Evolutionary conservation across 169 alveolate genomes (phyloP).

Genomic region (Toxoplasma gondii): DNA sequence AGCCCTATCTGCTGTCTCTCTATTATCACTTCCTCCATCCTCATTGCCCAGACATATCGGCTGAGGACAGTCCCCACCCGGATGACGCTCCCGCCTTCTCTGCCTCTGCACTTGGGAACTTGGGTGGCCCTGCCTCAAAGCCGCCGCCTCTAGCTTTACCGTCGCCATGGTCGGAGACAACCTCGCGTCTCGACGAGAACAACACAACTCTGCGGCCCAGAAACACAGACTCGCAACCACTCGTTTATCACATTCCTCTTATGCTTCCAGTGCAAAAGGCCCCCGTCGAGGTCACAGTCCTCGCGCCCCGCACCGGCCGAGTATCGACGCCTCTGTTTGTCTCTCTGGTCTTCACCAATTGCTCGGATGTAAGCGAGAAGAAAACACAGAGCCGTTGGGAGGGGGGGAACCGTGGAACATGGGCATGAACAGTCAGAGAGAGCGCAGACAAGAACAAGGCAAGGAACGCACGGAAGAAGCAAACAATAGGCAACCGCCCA

Average conservation of each 20-base stretch:
- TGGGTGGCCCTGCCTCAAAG: neutral
- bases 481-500: too few species aligned
- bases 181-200: too few species aligned
- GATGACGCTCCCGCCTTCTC: too few species aligned
- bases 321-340: slow-evolving; percentile 50
- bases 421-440: too few species aligned
- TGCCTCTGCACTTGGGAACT: neutral
- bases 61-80: too few species aligned
- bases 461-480: too few species aligned
- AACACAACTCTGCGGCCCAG: too few species aligned
- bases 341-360: slow-evolving; percentile 37
- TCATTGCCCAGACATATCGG: too few species aligned
- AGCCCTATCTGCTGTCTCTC: slow-evolving; percentile 12
- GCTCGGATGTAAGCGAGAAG: slow-evolving; percentile 15
- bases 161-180: too few species aligned
- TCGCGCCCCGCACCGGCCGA: slow-evolving; percentile 52
- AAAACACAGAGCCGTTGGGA: neutral
- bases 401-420: too few species aligned
- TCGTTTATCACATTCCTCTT: slow-evolving; percentile 43
- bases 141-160: too few species aligned
- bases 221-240: neutral
- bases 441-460: too few species aligned
- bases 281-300: slow-evolving; percentile 30
- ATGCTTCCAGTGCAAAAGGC: slow-evolving; percentile 47
- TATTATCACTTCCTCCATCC: neutral